A percentile compares a stretch with the other conserved stretches of the same genome.
Evolutionary conservation across 805 yeast genomes (phyloP).

Genomic region (Yarrowia sp.): DNA sequence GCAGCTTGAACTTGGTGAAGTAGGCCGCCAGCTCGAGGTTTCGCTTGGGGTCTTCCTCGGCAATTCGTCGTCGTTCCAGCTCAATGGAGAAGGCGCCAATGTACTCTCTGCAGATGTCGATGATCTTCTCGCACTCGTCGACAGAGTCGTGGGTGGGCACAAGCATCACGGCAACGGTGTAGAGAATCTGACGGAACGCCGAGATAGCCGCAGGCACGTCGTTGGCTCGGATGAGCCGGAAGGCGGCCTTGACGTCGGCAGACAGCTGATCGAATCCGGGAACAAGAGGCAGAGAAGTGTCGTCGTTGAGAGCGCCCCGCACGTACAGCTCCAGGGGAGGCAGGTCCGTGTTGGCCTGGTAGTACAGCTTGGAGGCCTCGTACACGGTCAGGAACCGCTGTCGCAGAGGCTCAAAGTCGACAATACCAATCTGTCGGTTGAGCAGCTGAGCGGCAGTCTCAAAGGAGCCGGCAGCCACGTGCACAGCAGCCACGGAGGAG

Average conservation of each 20-base stretch:
- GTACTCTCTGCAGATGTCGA: constrained; percentile 83
- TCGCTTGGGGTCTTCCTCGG: constrained; percentile 72
- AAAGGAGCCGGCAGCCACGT: constrained; percentile 95
- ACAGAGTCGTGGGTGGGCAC: constrained; percentile 80
- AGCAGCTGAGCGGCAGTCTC: constrained; percentile 94
- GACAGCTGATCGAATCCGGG: constrained; percentile 77
- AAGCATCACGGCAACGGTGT: constrained; percentile 72
- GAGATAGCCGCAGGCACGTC: constrained; percentile 82
- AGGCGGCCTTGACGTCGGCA: constrained; percentile 70
- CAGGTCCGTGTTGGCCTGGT: constrained; percentile 76
- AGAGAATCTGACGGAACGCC: constrained; percentile 78
- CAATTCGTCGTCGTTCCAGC: constrained; percentile 81
- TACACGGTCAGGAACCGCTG: constrained; percentile 83
- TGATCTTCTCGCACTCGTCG: constrained; percentile 70
- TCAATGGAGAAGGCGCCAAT: constrained; percentile 92
- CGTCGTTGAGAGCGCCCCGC: constrained; percentile 64
- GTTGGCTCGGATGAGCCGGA: constrained; percentile 81
- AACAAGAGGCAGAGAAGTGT: constrained; percentile 66
- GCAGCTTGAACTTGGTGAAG: constrained; percentile 84
- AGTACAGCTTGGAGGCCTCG: constrained; percentile 74
- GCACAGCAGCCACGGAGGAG: constrained; percentile 88
- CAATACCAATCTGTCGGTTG: constrained; percentile 86
- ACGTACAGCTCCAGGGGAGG: constrained; percentile 74
- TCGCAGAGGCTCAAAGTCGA: constrained; percentile 86
- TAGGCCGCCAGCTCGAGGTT: constrained; percentile 95